Base-by-base conservation (phyloP, 495 filamentous ascomycete genomes). In the Hypoxylon subgilvum region DNA sequence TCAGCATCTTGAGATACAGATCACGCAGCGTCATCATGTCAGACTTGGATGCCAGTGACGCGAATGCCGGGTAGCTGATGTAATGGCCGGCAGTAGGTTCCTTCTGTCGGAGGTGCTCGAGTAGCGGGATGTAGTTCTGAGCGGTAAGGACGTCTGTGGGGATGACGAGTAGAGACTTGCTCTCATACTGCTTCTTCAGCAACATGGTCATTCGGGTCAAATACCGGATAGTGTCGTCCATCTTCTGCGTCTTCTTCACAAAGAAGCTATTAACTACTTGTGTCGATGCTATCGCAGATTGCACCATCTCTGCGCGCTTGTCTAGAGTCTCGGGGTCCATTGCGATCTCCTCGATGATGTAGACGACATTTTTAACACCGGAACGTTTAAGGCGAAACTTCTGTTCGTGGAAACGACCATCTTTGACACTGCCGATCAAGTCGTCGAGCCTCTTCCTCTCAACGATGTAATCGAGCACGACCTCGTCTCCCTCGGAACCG, bases 401-500 rank as follows among this genome's bases (percentile, higher is more conserved):
- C 59, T 95, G 90, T 63, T 95, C 90, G 60, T 86, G 86, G 63
- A 92, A 94, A 0, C 90, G 84, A 0, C 89, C 88, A 45, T 94
- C 90, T 69, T 88, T 92, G 68, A 94, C 89, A 38, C 87, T 90
- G 19, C 81, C 75, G 6, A 94, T 77, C 3, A 95, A 77, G 70
- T 95, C 90, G 60, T 95, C 90, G 0, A 92, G 79, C 2, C 90
- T 80, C 65, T 95, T 95, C 41, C 90, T 82, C 71, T 95, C 90
- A 0, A 93, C 80, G 22, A 95, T 89, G 76, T 84, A 90, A 67
- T 93, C 90, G 4, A 95, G 76, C 32, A 91, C 84, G 3, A 91
- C 73, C 70, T 94, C 90, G 50, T 88, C 83, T n/a, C 87, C 81
- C 71, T 90, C 85, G 39, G 82, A 81, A 40, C 82, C 82, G 46